These are phyloP conservation scores for Hansfordia pulvinata DNA, from an alignment of 2,329 filamentous ascomycete genomes.

Conservation along the genomic window DNA sequence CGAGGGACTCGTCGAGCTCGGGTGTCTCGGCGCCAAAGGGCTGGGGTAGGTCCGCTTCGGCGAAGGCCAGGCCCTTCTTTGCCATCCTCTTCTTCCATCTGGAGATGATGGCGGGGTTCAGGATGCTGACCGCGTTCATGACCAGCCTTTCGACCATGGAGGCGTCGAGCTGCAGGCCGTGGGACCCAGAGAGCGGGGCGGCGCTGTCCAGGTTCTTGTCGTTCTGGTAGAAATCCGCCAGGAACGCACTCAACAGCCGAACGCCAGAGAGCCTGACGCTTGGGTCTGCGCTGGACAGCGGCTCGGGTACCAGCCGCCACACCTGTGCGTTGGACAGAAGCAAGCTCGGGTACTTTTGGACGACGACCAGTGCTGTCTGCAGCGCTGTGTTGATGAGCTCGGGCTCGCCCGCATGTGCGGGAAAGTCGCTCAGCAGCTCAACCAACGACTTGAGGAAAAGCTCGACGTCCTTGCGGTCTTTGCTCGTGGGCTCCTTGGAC, in stretches of 20 bases:
- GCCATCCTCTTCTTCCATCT: slow-evolving; percentile 15
- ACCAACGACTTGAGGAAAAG: slow-evolving; percentile 44
- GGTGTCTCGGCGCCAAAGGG: slow-evolving; percentile 2
- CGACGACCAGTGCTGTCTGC: slow-evolving; percentile 53
- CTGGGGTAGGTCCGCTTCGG: slow-evolving; percentile 1
- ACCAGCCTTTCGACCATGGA: slow-evolving; percentile 50
- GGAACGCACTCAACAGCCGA: slow-evolving; percentile 61
- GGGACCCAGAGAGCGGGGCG: slow-evolving; percentile 53
- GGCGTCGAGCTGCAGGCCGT: slow-evolving; percentile 54
- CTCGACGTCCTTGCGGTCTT: slow-evolving; percentile 53
- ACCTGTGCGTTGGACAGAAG: slow-evolving; percentile 52
- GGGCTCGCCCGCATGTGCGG: slow-evolving; percentile 42
- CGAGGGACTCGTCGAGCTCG: slow-evolving; percentile 56
- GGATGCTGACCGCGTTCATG: slow-evolving; percentile 12
- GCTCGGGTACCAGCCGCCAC: slow-evolving; percentile 57
- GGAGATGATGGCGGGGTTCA: slow-evolving; percentile 23
- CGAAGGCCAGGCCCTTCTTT: slow-evolving; percentile 5
- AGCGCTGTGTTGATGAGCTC: slow-evolving; percentile 65
- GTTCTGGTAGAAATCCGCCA: slow-evolving; percentile 62
- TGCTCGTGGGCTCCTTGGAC: slow-evolving; percentile 40
- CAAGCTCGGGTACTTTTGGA: slow-evolving; percentile 48
- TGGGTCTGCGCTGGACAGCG: slow-evolving; percentile 57
- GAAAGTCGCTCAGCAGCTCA: slow-evolving; percentile 38
- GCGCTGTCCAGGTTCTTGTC: slow-evolving; percentile 37
- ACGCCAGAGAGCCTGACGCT: slow-evolving; percentile 68